A percentile compares a stretch with the other conserved stretches of the same genome.
Evolutionary conservation across 2,329 filamentous ascomycete species (phyloP).

Genomic region (Fusarium keratoplasticum): DNA sequence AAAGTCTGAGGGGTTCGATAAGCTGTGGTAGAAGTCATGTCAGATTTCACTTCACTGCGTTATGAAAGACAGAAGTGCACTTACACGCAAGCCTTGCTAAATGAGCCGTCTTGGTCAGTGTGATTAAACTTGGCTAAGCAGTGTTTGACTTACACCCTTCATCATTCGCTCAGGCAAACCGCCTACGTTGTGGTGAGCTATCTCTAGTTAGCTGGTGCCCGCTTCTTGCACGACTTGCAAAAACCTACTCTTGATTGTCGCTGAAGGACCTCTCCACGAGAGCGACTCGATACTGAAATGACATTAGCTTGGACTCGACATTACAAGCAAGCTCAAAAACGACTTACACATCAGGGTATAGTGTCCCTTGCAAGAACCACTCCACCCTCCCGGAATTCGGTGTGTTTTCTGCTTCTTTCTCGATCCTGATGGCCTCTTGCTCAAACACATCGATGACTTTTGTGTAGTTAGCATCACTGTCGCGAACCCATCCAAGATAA

Average conservation of each 20-base stretch:
- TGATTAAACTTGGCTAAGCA: neutral
- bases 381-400: neutral
- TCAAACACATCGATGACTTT: neutral
- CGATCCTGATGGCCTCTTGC: neutral
- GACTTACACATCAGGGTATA: neutral
- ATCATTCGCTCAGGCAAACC: neutral
- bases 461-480: neutral
- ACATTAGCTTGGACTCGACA: neutral
- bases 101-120: neutral
- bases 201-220: neutral
- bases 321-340: neutral
- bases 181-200: neutral
- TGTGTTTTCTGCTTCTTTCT: neutral
- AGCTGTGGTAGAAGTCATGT: neutral
- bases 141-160: neutral
- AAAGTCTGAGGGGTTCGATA: neutral
- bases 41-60: neutral
- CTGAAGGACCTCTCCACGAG: neutral
- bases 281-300: neutral
- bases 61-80: neutral
- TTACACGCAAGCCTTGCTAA: neutral
- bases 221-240: neutral
- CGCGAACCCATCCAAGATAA: neutral
- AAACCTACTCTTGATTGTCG: neutral
- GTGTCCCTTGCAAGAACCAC: neutral